Base-by-base conservation (phyloP, 352 stramenopile genomes). In the Hyaloperonospora brassicae region DNA sequence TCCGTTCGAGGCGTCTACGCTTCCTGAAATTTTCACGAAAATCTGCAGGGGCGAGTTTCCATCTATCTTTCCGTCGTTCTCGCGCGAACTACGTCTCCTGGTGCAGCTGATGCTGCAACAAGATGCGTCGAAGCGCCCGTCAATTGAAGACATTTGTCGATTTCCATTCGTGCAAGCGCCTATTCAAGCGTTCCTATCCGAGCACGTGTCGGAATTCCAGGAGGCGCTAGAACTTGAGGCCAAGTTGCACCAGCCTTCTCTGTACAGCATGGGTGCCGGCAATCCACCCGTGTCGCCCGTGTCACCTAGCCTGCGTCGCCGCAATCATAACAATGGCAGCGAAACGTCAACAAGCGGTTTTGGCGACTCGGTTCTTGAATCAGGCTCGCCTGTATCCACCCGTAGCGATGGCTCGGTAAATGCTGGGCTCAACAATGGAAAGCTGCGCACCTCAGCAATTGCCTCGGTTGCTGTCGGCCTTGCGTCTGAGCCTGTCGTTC, bases 71-170 rank as follows among this genome's bases (percentile, higher is more conserved):
- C 69, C 72, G n/a, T 79, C 70, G 5, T 91, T 90, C 45, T 91
- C 80, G 39, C 79, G 82, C 30, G 82, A 94, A 27, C 47, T 94
- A 42, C 84, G 84, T 24, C 66, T 94, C 24, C 72, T 94, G 0
- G 81, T 94, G 36, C 79, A 89, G 60, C 78, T 94, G 40, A 94
- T 94, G 84, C 69, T 94, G 14, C 84, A 94, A 57, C 80, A 91
- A 47, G 84, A 94, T 41, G 67, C 81, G 2, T 87, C 76, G 0
- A 94, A 94, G 64, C 81, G 84, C 1, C 84, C 84, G 38, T 89
- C 82, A 10, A 93, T 94, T 55, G 84, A 94, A 76, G 84, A 94
- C 50, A 94, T 94, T 57, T 94, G 81, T 43, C 81, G 82, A 31
- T 94, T 94, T 53, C 82, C 79, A 34, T 92, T 92, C 50, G 84